Evolutionary conservation across 2,329 filamentous ascomycete species (phyloP).

Genomic region (Phialemoniopsis sp.): DNA sequence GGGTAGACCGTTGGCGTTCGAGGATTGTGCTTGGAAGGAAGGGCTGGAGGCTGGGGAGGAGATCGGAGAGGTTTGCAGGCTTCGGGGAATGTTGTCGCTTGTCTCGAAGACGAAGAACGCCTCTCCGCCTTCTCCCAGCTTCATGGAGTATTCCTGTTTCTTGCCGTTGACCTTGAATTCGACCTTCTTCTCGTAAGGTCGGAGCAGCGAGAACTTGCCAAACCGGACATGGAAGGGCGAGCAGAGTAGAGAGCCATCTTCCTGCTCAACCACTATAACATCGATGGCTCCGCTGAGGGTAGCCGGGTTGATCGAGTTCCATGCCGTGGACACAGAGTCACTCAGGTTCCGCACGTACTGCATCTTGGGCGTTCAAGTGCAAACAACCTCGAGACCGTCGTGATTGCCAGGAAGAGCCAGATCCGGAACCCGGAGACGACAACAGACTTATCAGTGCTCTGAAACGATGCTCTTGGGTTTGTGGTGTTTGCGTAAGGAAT

Average conservation of each 20-base stretch:
- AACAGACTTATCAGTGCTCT: background rate
- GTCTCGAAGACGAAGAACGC: conserved; percentile 99
- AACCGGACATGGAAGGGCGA: conserved; percentile 98
- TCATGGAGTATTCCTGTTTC: conserved; percentile 96
- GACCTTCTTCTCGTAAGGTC: conserved; percentile 97
- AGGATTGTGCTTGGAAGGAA: conserved; percentile 48
- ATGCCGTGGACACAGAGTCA: conserved; percentile 94
- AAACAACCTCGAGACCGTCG: background rate
- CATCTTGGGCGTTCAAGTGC: conserved; percentile 52
- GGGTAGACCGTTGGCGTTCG: conserved; percentile 43
- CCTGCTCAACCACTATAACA: conserved; percentile 95
- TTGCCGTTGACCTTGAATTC: conserved; percentile 92
- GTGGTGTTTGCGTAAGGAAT: too few relatives aligned
- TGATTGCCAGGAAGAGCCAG: too few relatives aligned
- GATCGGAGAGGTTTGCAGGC: conserved; percentile 88
- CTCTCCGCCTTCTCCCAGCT: conserved; percentile 93
- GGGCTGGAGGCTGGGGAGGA: conserved; percentile 89
- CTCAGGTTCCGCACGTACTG: conserved; percentile 97
- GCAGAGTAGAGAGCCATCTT: conserved; percentile 84
- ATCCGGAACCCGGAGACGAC: too few relatives aligned
- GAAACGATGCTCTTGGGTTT: background rate
- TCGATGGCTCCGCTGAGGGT: conserved; percentile 97
- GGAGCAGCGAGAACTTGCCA: conserved; percentile 93
- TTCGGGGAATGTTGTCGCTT: conserved; percentile 83
- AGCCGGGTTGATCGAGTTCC: conserved; percentile 98